Percentiles rank a stretch among this genome's conserved stretches.
Conservation (phyloP, 2,329 filamentous ascomycete species). For the Sporothrix brasiliensis region DNA sequence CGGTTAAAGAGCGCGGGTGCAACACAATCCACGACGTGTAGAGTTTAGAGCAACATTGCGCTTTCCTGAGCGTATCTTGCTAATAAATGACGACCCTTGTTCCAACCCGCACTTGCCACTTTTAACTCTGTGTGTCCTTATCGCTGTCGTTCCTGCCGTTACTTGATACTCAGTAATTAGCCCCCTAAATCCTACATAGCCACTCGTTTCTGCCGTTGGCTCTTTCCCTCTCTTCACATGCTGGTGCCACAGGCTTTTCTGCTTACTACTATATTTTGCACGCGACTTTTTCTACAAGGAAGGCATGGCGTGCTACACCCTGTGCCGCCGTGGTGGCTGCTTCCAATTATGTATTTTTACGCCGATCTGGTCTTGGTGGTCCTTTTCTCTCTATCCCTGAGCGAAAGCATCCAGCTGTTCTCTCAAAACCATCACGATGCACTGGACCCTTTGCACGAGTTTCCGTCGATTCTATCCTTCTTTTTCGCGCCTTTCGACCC, state of each 20-base stretch:
- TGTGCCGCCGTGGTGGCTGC: neutral
- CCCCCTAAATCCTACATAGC: no score
- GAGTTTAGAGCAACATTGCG: neutral
- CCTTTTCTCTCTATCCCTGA: neutral
- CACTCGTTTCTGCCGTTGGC: neutral
- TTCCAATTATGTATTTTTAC: neutral
- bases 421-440: slow-evolving; percentile 13
- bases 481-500: neutral
- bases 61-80: slow-evolving; percentile 4
- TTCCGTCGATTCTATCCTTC: neutral
- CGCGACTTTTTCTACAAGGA: neutral
- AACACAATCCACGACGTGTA: slow-evolving; percentile 7
- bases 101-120: slow-evolving; percentile 2
- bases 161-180: no score
- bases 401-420: neutral
- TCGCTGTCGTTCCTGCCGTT: neutral
- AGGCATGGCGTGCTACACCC: neutral
- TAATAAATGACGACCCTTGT: neutral
- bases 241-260: neutral
- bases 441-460: neutral
- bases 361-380: neutral
- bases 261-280: neutral
- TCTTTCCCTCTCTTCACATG: slow-evolving; percentile 5
- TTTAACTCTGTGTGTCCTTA: neutral
- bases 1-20: neutral